A percentile compares a stretch with the other conserved stretches of the same genome.
Conservation (phyloP, 768 basidiomycete species). For the Pleurotus eryngii region DNA sequence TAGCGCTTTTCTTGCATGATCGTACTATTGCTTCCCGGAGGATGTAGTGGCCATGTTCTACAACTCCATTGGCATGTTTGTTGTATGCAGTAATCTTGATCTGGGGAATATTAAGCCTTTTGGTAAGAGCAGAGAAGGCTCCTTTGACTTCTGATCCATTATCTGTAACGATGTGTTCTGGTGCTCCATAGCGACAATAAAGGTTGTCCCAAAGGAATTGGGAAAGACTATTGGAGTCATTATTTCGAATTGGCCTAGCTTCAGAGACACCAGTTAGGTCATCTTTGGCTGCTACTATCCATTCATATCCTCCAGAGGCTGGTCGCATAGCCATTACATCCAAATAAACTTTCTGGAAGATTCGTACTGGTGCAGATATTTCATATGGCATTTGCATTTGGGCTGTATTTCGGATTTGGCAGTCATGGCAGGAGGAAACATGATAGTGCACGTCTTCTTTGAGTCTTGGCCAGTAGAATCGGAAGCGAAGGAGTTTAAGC, state of each 20-base stretch:
- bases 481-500: background rate
- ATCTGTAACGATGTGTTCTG: too few relatives aligned
- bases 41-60: constrained; percentile 18
- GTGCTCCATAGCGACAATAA: too few relatives aligned
- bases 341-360: constrained; percentile 16
- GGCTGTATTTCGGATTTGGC: constrained; percentile 15
- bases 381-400: constrained; percentile 13
- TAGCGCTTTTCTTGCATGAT: background rate
- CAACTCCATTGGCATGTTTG: constrained; percentile 26
- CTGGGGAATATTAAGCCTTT: background rate
- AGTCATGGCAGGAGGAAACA: constrained; percentile 23
- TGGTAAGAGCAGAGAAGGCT: background rate
- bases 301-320: constrained; percentile 12
- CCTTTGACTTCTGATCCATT: constrained; percentile 20
- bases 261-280: too few relatives aligned
- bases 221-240: too few relatives aligned
- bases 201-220: too few relatives aligned
- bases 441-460: constrained; percentile 13
- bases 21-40: constrained; percentile 11
- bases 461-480: constrained; percentile 23
- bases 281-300: too few relatives aligned
- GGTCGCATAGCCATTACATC: constrained; percentile 24
- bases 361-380: background rate
- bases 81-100: constrained; percentile 28
- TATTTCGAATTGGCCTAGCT: too few relatives aligned